Percentiles rank a stretch among this genome's conserved stretches.
Conservation (phyloP, 2,329 filamentous ascomycete species). For the Penicillium sp. region DNA sequence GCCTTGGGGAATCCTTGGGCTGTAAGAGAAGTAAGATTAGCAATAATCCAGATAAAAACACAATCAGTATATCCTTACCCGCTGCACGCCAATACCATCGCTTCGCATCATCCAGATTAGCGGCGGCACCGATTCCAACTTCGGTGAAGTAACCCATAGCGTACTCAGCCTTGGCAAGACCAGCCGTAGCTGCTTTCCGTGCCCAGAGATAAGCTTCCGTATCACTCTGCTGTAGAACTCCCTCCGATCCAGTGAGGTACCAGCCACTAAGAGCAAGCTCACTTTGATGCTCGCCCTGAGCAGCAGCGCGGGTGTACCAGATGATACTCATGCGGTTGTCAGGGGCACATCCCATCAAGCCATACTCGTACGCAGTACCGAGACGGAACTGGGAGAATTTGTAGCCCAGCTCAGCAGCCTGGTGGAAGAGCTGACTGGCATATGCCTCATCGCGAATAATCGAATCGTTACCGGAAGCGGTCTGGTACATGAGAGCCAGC, state of each 20-base stretch:
- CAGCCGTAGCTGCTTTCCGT: conserved; percentile 83
- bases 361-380: conserved; percentile 87
- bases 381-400: conserved; percentile 93
- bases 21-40: conserved; percentile 38
- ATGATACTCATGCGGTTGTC: conserved; percentile 83
- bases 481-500: conserved; percentile 64
- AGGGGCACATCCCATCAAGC: conserved; percentile 75
- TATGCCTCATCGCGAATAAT: conserved; percentile 81
- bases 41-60: not conserved
- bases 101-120: conserved; percentile 91
- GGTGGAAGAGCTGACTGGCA: conserved; percentile 75
- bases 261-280: conserved; percentile 84
- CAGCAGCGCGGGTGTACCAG: conserved; percentile 90
- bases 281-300: conserved; percentile 90
- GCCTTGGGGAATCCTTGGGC: conserved; percentile 95
- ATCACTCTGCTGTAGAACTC: conserved; percentile 86
- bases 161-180: conserved; percentile 91
- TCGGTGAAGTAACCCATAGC: conserved; percentile 98
- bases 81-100: conserved; percentile 98
- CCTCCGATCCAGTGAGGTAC: conserved; percentile 90
- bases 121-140: conserved; percentile 82
- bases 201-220: conserved; percentile 98
- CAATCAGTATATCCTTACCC: conserved; percentile 61
- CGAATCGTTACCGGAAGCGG: conserved; percentile 61
- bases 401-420: conserved; percentile 86